phyloP scores from a whole-genome alignment of 257 asterid genomes.

The Gardenia jasminoides region DNA sequence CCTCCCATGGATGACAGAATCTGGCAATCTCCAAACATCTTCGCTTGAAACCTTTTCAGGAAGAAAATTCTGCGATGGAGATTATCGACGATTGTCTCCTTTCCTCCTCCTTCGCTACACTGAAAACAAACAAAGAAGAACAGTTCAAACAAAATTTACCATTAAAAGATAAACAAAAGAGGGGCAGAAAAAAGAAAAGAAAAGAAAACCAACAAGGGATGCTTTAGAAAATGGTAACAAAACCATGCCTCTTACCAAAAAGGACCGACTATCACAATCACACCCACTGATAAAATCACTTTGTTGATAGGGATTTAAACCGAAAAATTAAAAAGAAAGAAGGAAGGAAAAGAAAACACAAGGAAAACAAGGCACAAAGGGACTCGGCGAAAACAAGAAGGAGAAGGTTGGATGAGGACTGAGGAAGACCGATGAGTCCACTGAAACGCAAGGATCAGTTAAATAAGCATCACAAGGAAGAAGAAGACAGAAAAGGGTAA shows the following conservation, averaged over 20 bases:
- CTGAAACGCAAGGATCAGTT: neutral
- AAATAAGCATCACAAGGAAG: neutral
- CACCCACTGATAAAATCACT: conserved; percentile 10
- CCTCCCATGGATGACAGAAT: conserved; percentile 71
- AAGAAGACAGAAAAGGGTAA: conserved; percentile 15
- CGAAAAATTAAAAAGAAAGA: neutral
- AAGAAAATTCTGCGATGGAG: neutral
- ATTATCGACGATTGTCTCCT: neutral
- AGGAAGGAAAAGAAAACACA: neutral
- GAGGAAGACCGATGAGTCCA: neutral
- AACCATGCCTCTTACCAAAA: neutral
- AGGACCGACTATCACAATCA: neutral
- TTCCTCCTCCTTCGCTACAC: conserved; percentile 12
- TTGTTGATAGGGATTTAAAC: too few relatives aligned
- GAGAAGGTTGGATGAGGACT: neutral
- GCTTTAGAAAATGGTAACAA: neutral
- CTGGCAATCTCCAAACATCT: conserved; percentile 93
- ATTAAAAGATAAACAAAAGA: neutral
- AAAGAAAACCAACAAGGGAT: neutral
- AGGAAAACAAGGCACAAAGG: neutral
- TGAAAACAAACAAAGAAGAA: neutral
- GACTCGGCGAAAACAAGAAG: neutral
- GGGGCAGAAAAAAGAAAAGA: neutral
- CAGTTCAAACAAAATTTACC: neutral
- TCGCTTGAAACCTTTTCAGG: neutral